Evolutionary conservation across 495 filamentous ascomycete genomes (phyloP).

Genomic region (Hypoxylon fuscum): DNA sequence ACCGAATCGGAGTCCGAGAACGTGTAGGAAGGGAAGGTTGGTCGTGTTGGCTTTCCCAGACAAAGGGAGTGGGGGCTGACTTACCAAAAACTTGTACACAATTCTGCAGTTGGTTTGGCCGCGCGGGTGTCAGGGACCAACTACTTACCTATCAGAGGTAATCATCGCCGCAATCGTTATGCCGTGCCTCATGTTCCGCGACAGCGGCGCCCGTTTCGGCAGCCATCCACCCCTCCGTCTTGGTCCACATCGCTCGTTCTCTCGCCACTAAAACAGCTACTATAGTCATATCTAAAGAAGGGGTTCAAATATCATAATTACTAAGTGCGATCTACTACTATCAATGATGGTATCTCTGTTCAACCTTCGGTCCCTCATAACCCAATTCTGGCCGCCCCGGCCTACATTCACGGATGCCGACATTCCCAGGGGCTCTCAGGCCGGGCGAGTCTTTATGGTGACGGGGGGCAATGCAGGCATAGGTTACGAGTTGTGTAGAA

Average conservation of each 20-base stretch:
- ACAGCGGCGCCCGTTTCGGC: background rate
- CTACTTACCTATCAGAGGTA: background rate
- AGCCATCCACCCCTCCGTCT: no score
- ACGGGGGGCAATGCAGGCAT: constrained; percentile 57
- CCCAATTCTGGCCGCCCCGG: constrained; percentile 40
- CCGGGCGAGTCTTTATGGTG: constrained; percentile 48
- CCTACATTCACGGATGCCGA: constrained; percentile 30
- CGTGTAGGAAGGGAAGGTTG: constrained; percentile 1
- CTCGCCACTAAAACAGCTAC: no score
- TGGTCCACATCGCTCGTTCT: background rate
- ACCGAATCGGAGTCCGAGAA: background rate
- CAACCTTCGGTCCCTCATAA: constrained; percentile 6
- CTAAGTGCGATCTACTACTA: background rate
- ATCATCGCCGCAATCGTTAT: background rate
- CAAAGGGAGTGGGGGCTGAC: background rate
- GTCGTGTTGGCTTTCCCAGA: background rate
- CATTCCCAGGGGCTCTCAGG: constrained; percentile 31
- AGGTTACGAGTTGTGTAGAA: constrained; percentile 49
- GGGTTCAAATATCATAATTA: background rate
- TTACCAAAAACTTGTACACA: background rate
- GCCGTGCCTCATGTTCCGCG: background rate
- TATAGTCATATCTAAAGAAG: background rate
- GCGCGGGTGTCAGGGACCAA: background rate
- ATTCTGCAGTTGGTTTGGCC: background rate
- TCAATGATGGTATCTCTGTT: background rate